These are phyloP conservation scores for Silene conica DNA, from an alignment of 148 eudicot genomes.

Conservation along the genomic window DNA sequence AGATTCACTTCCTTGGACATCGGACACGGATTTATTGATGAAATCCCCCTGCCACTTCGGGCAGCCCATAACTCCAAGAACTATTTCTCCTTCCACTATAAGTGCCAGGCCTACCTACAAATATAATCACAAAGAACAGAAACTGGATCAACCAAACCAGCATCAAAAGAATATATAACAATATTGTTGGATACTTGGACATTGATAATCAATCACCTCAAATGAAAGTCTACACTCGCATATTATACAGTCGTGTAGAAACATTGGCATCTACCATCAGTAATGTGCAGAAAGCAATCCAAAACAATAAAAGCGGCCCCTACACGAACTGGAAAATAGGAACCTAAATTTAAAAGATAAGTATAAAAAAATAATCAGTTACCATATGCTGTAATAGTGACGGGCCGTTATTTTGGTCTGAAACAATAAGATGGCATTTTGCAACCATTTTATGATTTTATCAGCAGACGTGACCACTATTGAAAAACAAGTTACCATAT, in stretches of 20 bases:
- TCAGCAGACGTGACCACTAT: too few relatives aligned
- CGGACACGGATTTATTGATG: slow-evolving; percentile 16
- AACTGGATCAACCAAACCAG: neutral
- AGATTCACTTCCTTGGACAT: slow-evolving; percentile 26
- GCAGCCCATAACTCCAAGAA: slow-evolving; percentile 95
- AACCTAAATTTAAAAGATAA: too few relatives aligned
- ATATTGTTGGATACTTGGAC: slow-evolving; percentile 9
- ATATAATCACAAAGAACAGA: neutral
- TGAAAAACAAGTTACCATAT: too few relatives aligned
- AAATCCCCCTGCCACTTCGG: slow-evolving; percentile 69
- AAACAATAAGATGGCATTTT: too few relatives aligned
- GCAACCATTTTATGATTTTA: too few relatives aligned
- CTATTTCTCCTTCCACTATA: slow-evolving; percentile 80
- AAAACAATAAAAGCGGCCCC: neutral
- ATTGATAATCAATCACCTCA: neutral
- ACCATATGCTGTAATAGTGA: too few relatives aligned
- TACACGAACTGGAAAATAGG: too few relatives aligned
- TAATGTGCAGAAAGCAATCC: neutral
- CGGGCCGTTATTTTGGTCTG: too few relatives aligned
- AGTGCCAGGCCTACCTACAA: slow-evolving; percentile 91
- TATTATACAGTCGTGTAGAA: neutral
- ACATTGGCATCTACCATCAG: neutral
- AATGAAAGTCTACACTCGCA: neutral
- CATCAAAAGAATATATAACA: neutral
- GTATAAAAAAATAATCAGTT: too few relatives aligned